Evolutionary conservation across 352 stramenopile species (phyloP), one percentile per base, ranked within the genome.

Genomic region (Phytophthora pini): DNA sequence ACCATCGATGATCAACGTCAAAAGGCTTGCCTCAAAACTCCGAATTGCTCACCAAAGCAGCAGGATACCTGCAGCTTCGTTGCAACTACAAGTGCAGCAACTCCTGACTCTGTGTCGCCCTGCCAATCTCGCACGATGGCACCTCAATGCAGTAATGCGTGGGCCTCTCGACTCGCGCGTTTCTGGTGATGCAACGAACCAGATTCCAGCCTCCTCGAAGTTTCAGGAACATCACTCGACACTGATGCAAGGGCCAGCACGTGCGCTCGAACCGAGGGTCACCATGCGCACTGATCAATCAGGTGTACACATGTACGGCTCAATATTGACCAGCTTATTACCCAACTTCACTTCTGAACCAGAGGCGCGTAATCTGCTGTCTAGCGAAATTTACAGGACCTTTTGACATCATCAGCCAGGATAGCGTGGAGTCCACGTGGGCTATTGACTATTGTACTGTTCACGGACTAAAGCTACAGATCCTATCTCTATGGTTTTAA

Each of bases 261-360:
- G 24, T 26, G 24, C 24, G 24, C 24, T 26, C 24, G 24, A 26
- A 2, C 1, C 4, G 24, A 26, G 24, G 24, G 24, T 26, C 24
- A 26, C 24, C 24, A 26, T 26, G 24, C 4, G 24, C 24, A 26
- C 24, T 26, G 24, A 26, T 26, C 24, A 26, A 26, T 26, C 24
- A 26, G 24, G 24, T 20, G 17, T 26, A 26, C 24, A 26, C 24
- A 26, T 26, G 24, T 26, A 26, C 24, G 24, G 24, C 24, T 4
- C 24, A 26, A 26, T 26, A 26, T 26, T 31, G 27, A 6, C 29
- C 29, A 9, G 27, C 27, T 31, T 31, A 6, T 31, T 31, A 7
- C 8, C 43, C 31, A 62, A 70, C 62, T 70, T 70, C 55, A 65
- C 20, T 56, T 65, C 56, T 65, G 62, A 70, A 70, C 24, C 38